Evolutionary conservation across 768 basidiomycete species (phyloP), one percentile per base, ranked within the genome.

Genomic region (Mycena belliarum): DNA sequence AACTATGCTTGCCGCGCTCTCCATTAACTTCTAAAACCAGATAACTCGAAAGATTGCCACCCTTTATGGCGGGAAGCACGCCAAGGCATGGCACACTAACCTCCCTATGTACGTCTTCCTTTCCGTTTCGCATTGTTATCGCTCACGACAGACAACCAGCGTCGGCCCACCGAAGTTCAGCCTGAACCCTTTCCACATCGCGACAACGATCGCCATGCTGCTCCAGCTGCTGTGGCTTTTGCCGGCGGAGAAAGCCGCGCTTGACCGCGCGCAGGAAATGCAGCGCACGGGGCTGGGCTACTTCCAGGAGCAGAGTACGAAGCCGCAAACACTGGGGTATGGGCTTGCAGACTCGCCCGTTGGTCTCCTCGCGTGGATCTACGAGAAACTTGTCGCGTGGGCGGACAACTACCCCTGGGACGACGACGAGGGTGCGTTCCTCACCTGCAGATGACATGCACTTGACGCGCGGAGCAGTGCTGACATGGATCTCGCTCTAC

Each of bases 401-500:
- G 65, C 75, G 3, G 81, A 80, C 46, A 48, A 59, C 1, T 82
- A 81, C 55, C 69, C 70, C 0, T 82, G 80, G 80, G 67, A 68
- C 15, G 79, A 82, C 52, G 81, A 82, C 14, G 80, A 82, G 65
- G 46, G 60, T 61, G 37, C 11, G 53, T 44, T 3, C 37, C 37
- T 12, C 20, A 38, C 3, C 18, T 4, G 18, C 6, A 28, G 14
- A 28, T 57, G 15, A 18, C 23, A 15, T 0, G 20, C 18, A 14
- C 21, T 49, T 62, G 58, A 55, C 60, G 24, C 29, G 55, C 33
- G 9, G 9, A 41, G 52, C 53, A 85, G 83, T 84, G 6, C 61
- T 86, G 20, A 83, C 81, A 0, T 86, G 84, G 84, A 68, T 84
- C 21, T 84, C 82, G 3, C 73, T 84, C 12, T 84, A 81, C 63